A percentile compares a stretch with the other conserved stretches of the same genome.
These are phyloP conservation scores for Pythium sukuiense DNA, from an alignment of 352 stramenopile species.

Conservation along the genomic window DNA sequence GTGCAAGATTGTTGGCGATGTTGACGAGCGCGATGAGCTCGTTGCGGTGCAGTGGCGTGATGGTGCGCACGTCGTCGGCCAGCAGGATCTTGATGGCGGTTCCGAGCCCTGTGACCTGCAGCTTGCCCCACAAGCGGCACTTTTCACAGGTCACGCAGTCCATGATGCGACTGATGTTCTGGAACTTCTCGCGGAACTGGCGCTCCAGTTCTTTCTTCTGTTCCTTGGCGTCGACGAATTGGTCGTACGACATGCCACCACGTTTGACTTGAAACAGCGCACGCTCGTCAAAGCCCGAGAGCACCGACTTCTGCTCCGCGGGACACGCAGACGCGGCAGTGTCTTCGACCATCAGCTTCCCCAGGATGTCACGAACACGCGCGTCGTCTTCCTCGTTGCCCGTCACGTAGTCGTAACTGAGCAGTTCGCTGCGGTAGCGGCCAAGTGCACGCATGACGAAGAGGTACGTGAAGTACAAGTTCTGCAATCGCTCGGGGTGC, in stretches of 20 bases:
- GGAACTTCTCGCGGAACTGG: constrained; percentile 92
- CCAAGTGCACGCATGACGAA: constrained; percentile 96
- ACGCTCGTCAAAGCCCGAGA: constrained; percentile 88
- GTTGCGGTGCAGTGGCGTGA: constrained; percentile 90
- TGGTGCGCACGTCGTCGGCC: constrained; percentile 73
- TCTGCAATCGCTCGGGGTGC: constrained; percentile 94
- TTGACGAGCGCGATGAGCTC: constrained; percentile 98
- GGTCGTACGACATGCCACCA: constrained; percentile 51
- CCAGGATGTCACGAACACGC: constrained; percentile 68
- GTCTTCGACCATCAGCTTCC: constrained; percentile 65
- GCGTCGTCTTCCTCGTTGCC: constrained; percentile 89
- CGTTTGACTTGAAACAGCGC: constrained; percentile 81
- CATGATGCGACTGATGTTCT: constrained; percentile 98
- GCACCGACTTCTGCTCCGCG: constrained; percentile 57
- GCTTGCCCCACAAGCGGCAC: constrained; percentile 97
- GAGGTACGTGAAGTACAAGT: constrained; percentile 98
- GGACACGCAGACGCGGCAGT: constrained; percentile 48
- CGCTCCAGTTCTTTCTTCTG: constrained; percentile 63
- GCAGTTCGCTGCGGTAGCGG: constrained; percentile 92
- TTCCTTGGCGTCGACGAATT: constrained; percentile 56
- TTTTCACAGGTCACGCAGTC: constrained; percentile 99
- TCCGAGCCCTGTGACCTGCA: constrained; percentile 96
- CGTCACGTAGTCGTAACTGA: constrained; percentile 94
- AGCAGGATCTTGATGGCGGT: constrained; percentile 98
- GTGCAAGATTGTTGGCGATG: constrained; percentile 86